phyloP scores from a whole-genome alignment of 371 early-diverging fungal genomes.

The Rhizopus delemar region DNA sequence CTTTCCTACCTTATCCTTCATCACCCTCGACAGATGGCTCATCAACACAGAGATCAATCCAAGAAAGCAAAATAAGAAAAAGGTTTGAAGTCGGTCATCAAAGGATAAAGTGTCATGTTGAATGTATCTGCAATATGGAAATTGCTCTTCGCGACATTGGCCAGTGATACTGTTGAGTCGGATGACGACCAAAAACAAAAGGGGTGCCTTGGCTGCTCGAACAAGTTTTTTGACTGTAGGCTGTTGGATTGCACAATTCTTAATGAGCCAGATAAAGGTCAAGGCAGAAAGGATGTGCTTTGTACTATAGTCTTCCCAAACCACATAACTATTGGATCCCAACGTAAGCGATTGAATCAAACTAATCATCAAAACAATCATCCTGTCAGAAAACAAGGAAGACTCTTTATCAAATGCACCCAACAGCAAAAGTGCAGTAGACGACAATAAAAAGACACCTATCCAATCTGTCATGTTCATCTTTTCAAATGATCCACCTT shows the following conservation, averaged over 20 bases:
- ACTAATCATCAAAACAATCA: conserved; percentile 24
- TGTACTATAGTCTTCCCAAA: conserved; percentile 81
- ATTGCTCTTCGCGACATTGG: conserved; percentile 89
- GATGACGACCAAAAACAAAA: conserved; percentile 54
- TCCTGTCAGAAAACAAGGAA: conserved; percentile 4
- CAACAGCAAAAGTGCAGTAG: neutral
- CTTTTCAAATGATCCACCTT: conserved; percentile 41
- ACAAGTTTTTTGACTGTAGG: neutral
- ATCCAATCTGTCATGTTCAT: conserved; percentile 38
- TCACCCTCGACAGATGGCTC: neutral
- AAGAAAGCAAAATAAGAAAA: neutral
- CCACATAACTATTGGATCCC: conserved; percentile 86
- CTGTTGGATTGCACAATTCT: neutral
- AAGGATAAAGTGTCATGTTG: conserved; percentile 30
- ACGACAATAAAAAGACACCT: conserved; percentile 17
- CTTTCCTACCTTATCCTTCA: neutral
- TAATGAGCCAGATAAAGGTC: conserved; percentile 26
- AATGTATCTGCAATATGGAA: conserved; percentile 62
- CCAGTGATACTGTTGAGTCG: conserved; percentile 66
- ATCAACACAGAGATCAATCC: neutral
- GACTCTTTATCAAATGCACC: neutral
- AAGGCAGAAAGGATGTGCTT: conserved; percentile 46
- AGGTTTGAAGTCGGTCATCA: conserved; percentile 1
- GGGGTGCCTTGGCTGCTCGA: conserved; percentile 22
- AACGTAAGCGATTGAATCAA: conserved; percentile 64